Evolutionary conservation across 257 asterid species (phyloP).

Genomic region (Schizonepeta tenuifolia): DNA sequence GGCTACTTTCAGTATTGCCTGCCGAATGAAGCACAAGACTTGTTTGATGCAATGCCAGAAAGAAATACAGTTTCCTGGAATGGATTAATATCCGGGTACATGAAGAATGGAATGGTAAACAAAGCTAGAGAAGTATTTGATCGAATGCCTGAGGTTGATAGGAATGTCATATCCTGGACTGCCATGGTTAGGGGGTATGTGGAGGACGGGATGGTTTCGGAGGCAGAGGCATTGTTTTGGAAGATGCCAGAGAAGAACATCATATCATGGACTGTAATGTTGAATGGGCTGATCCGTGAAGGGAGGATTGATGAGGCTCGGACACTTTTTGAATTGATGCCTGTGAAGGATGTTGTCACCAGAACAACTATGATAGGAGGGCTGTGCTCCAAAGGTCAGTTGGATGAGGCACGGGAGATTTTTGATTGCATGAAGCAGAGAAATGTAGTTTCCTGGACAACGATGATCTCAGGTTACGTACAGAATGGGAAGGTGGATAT

Average conservation of each 20-base stretch:
- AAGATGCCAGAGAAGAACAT: slow-evolving; percentile 76
- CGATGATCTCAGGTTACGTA: slow-evolving; percentile 72
- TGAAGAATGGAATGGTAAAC: slow-evolving; percentile 61
- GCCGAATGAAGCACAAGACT: slow-evolving; percentile 52
- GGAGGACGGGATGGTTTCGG: slow-evolving; percentile 58
- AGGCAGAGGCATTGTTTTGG: slow-evolving; percentile 67
- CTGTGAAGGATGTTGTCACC: slow-evolving; percentile 62
- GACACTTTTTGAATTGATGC: slow-evolving; percentile 59
- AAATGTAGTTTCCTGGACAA: slow-evolving; percentile 77
- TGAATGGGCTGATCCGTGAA: slow-evolving; percentile 63
- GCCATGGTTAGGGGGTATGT: slow-evolving; percentile 71
- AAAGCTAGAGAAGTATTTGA: slow-evolving; percentile 69
- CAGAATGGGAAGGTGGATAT: slow-evolving; percentile 68
- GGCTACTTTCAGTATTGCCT: slow-evolving; percentile 58
- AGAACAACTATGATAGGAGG: slow-evolving; percentile 79
- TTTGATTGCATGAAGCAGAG: slow-evolving; percentile 56
- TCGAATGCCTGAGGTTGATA: slow-evolving; percentile 61
- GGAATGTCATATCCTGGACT: slow-evolving; percentile 73
- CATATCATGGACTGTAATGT: slow-evolving; percentile 80
- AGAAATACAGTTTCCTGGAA: slow-evolving; percentile 79
- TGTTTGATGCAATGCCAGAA: slow-evolving; percentile 71
- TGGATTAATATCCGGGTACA: slow-evolving; percentile 72
- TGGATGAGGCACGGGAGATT: slow-evolving; percentile 68
- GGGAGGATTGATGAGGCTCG: slow-evolving; percentile 58
- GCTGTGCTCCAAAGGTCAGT: slow-evolving; percentile 60